phyloP scores from a whole-genome alignment of 2,329 filamentous ascomycete species.

The Epichloe glyceriae region DNA sequence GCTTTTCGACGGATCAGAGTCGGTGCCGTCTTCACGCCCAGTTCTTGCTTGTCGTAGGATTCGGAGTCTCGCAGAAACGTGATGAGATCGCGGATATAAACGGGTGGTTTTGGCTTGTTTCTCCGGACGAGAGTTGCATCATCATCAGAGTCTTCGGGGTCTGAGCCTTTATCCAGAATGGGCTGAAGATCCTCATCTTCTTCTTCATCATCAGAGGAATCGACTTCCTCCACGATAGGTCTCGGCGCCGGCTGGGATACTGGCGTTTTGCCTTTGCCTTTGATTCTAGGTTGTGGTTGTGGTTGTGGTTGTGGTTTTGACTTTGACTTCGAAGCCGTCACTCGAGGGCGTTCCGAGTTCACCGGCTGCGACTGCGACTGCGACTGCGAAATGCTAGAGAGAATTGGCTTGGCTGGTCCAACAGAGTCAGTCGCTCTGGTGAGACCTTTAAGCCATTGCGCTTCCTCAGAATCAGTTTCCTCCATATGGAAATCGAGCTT shows the following conservation, averaged over 20 bases:
- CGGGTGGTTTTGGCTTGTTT: slow-evolving; percentile 70
- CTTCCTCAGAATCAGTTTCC: slow-evolving; percentile 61
- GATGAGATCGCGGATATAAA: slow-evolving; percentile 83
- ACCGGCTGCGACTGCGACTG: too few relatives aligned
- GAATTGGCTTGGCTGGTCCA: slow-evolving; percentile 43
- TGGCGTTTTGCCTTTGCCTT: slow-evolving; percentile 13
- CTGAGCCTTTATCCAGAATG: slow-evolving; percentile 73
- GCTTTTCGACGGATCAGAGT: slow-evolving; percentile 77
- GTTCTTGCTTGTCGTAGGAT: slow-evolving; percentile 69
- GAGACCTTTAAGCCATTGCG: slow-evolving; percentile 60
- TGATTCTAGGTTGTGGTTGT: neutral
- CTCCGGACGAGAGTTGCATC: slow-evolving; percentile 78
- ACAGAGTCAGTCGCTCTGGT: slow-evolving; percentile 47
- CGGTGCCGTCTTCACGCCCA: slow-evolving; percentile 67
- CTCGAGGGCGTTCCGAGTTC: neutral
- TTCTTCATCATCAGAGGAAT: slow-evolving; percentile 43
- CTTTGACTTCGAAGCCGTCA: neutral
- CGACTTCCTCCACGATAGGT: slow-evolving; percentile 53
- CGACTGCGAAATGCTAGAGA: slow-evolving; percentile 5
- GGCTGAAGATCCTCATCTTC: slow-evolving; percentile 31
- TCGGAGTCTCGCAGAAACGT: slow-evolving; percentile 67
- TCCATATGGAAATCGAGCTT: slow-evolving; percentile 75
- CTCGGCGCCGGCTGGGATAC: slow-evolving; percentile 19
- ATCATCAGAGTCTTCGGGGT: slow-evolving; percentile 83
- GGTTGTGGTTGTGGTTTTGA: neutral